Evolutionary conservation across 2,329 filamentous ascomycete species (phyloP), one percentile per base, ranked within the genome.

Genomic region (Ceratocystiopsis sp.): DNA sequence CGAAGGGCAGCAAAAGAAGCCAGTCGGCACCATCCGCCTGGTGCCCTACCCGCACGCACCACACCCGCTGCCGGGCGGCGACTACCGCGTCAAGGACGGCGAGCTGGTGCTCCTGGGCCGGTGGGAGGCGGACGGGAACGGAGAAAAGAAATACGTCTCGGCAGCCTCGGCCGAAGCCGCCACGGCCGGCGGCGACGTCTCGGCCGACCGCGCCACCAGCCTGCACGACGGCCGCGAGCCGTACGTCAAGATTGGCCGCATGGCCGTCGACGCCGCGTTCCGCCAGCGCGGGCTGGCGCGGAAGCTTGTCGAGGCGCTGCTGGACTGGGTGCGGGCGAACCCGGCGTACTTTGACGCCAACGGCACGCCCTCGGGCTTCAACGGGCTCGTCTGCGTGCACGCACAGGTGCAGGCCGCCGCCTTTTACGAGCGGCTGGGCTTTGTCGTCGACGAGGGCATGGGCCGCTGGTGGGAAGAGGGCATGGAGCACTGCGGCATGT

Each of bases 401-500:
- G 82, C 85, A 3, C 86, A 94, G 62, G 68, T 71, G 44, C 59
- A 65, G 32, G 75, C 81, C 14, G 67, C 75, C 49, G 61, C 60
- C 25, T 65, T 78, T 51, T 96, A 86, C 75, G 61, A 64, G 53
- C 71, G 67, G 54, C 71, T 79, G 59, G 86, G 85, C 0, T 95
- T 94, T 58, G 61, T 66, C 48, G 64, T 73, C 11, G 86, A 95
- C 59, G 69, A 81, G 54, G 65, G 61, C 11, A 74, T 89, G 72
- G 83, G 84, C 1, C 68, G 58, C 32, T 95, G 86, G 85, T 67
- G 69, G 48, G 86, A 95, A 59, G 85, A 91, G 54, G 84, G 81
- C 4, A 89, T 94, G 43, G 67, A 73, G 50, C 85, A 94, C 64
- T 69, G 93, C 16, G 86, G 83, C 46, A 93, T 95, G 86, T 93